phyloP scores from a whole-genome alignment of 2,329 filamentous ascomycete genomes.

The Aspergillus hortae region DNA sequence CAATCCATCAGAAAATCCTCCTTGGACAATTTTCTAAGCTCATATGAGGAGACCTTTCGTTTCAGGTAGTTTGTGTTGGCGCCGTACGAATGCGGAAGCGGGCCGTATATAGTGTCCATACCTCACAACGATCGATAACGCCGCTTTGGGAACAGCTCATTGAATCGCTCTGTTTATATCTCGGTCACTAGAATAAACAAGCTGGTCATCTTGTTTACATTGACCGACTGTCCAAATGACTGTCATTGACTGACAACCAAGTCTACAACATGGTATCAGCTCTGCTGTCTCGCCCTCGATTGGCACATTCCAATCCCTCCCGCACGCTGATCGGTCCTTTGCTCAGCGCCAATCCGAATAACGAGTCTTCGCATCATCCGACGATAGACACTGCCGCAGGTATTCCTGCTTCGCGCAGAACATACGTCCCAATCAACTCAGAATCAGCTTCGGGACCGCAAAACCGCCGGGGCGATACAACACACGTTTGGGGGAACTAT shows the following conservation, averaged over 20 bases:
- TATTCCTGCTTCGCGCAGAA: slow-evolving; percentile 1
- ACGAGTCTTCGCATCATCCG: neutral
- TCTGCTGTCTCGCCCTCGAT: slow-evolving; percentile 9
- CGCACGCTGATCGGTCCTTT: neutral
- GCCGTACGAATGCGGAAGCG: slow-evolving; percentile 2
- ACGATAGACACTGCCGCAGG: neutral
- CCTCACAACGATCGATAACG: neutral
- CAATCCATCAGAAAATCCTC: neutral
- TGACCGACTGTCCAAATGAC: slow-evolving; percentile 9
- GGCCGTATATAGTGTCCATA: neutral
- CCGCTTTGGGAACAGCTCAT: neutral
- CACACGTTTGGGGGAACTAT: neutral
- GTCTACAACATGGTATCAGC: slow-evolving; percentile 14
- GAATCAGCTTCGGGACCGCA: slow-evolving; percentile 1
- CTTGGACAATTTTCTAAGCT: neutral
- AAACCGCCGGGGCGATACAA: neutral
- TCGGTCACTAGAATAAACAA: neutral
- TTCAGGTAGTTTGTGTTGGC: slow-evolving; percentile 5
- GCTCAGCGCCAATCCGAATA: neutral
- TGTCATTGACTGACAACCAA: slow-evolving; percentile 6
- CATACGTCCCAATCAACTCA: slow-evolving; percentile 5
- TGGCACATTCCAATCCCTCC: slow-evolving; percentile 8
- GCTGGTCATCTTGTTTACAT: neutral
- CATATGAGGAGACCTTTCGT: neutral
- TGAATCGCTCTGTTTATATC: neutral